Evolutionary conservation across 345 rosid genomes (phyloP).

Genomic region (Populus simonii): DNA sequence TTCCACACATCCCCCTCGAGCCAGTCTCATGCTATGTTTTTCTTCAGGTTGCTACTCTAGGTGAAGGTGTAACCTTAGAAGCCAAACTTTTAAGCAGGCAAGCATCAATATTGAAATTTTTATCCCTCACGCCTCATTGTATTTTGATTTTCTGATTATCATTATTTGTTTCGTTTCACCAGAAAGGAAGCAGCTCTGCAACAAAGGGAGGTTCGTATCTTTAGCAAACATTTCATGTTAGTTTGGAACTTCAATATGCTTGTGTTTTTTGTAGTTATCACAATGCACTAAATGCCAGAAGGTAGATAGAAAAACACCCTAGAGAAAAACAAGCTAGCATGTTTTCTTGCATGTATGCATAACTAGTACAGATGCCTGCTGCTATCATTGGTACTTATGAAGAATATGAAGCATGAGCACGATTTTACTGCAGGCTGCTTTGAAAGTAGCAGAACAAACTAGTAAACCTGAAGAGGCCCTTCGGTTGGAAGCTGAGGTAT

Average conservation of each 20-base stretch:
- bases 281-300: no score
- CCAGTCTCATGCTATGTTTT: constrained; percentile 12
- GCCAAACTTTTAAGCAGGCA: constrained; percentile 28
- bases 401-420: constrained; percentile 1
- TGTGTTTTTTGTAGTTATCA: no score
- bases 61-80: constrained; percentile 29
- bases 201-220: constrained; percentile 30
- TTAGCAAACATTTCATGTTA: not conserved
- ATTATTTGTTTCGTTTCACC: not conserved
- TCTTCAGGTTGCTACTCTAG: constrained; percentile 21
- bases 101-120: not conserved
- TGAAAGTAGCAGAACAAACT: constrained; percentile 51
- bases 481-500: constrained; percentile 74
- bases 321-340: no score
- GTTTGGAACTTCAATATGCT: no score
- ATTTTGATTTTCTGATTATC: not conserved
- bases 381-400: no score
- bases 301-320: no score
- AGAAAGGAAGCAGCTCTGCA: constrained; percentile 35
- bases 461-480: constrained; percentile 52
- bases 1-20: not conserved
- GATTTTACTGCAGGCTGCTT: constrained; percentile 60
- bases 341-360: no score
- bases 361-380: no score
- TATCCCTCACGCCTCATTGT: not conserved